These are phyloP conservation scores for Endotrypanum monterogeii DNA, from an alignment of 208 protist genomes.

Conservation along the genomic window DNA sequence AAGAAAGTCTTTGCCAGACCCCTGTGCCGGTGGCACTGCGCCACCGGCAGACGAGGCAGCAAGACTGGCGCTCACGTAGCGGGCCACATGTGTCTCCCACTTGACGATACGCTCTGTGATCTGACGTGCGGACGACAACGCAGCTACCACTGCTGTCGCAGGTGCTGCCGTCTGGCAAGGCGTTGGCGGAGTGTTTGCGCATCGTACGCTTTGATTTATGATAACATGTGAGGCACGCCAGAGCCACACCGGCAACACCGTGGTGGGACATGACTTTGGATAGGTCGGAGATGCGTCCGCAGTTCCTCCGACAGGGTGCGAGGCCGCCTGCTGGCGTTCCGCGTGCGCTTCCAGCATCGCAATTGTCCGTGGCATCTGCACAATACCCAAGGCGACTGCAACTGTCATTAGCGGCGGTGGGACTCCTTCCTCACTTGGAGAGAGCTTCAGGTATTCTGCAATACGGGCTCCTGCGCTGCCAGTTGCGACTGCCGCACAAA, in stretches of 20 bases:
- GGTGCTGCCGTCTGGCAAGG: neutral
- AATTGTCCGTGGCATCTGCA: slow-evolving; percentile 3
- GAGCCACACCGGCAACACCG: slow-evolving; percentile 15
- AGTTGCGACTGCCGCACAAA: neutral
- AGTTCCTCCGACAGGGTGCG: neutral
- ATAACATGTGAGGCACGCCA: slow-evolving; percentile 13
- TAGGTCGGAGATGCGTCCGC: neutral
- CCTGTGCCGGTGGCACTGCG: neutral
- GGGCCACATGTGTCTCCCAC: slow-evolving; percentile 26
- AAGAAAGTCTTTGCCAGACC: slow-evolving; percentile 6
- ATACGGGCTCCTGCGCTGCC: neutral
- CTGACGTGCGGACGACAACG: slow-evolving; percentile 2
- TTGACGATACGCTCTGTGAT: slow-evolving; percentile 16
- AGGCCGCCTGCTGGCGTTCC: neutral
- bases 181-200: neutral
- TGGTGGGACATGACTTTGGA: slow-evolving; percentile 4
- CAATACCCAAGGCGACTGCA: slow-evolving; percentile 1
- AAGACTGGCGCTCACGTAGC: slow-evolving; percentile 13
- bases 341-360: neutral
- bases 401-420: slow-evolving; percentile 8
- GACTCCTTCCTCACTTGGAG: neutral
- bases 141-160: neutral
- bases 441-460: neutral
- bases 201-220: neutral
- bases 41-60: neutral